Evolutionary conservation across 164 flowering plant species (phyloP).

Genomic region (Chloranthus sessilifolius): DNA sequence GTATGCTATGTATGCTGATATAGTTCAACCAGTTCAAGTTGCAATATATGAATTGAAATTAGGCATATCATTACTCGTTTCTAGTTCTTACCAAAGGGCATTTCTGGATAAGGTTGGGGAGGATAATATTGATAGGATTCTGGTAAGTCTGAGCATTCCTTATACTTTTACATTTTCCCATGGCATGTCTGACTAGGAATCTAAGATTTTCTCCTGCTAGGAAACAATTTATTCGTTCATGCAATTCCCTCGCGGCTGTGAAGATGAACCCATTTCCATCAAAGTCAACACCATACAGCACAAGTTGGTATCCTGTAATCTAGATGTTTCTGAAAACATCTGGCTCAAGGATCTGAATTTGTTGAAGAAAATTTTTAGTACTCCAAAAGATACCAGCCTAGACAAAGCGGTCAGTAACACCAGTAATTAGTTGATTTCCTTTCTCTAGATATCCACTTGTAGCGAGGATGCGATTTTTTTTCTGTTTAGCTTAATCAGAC

Average conservation of each 20-base stretch:
- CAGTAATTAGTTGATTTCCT: background rate
- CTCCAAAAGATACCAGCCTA: conserved; percentile 19
- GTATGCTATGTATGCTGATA: conserved; percentile 52
- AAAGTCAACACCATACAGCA: conserved; percentile 12
- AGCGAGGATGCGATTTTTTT: too few species aligned
- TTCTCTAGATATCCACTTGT: too few species aligned
- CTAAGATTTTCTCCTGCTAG: conserved; percentile 28
- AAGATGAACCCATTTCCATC: conserved; percentile 19
- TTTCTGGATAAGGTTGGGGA: conserved; percentile 25
- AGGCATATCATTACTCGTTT: conserved; percentile 54
- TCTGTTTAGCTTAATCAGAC: too few species aligned
- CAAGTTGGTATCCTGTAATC: conserved; percentile 14
- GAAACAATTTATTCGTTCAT: conserved; percentile 50
- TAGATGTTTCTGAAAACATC: conserved; percentile 17
- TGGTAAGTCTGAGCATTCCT: conserved; percentile 27
- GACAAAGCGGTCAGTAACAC: conserved; percentile 32
- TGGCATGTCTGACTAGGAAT: conserved; percentile 11
- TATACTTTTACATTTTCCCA: background rate
- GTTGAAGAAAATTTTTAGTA: conserved; percentile 40
- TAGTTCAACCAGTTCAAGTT: conserved; percentile 83
- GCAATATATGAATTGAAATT: conserved; percentile 89
- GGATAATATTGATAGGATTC: conserved; percentile 27
- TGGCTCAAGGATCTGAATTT: conserved; percentile 28
- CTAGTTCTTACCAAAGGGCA: conserved; percentile 37
- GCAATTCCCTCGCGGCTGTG: conserved; percentile 55